phyloP scores from a whole-genome alignment of 306 rosid genomes.

The Betula pendula region DNA sequence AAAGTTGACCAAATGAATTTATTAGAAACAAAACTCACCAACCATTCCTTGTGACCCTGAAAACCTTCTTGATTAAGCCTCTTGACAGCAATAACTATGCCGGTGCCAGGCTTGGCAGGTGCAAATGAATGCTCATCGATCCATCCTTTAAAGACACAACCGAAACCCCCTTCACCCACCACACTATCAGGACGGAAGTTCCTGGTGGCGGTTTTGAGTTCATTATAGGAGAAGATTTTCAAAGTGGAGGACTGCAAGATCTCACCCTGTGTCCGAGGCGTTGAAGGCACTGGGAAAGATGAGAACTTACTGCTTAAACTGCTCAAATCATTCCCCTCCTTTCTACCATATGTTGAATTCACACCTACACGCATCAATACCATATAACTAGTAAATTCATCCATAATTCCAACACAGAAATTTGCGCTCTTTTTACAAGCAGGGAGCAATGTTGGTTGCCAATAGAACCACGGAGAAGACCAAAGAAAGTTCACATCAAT shows the following conservation, averaged over 20 bases:
- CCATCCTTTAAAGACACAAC: conserved; percentile 94
- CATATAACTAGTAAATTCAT: conserved; percentile 8
- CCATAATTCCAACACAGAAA: conserved; percentile 21
- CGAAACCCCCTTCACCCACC: conserved; percentile 98
- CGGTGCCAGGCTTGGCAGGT: conserved; percentile 84
- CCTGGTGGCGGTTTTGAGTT: conserved; percentile 80
- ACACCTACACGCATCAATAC: conserved; percentile 40
- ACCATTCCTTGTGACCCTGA: conserved; percentile 98
- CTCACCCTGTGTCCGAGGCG: conserved; percentile 92
- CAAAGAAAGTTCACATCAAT: not conserved
- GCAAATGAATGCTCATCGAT: conserved; percentile 72
- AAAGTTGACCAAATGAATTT: conserved; percentile 5
- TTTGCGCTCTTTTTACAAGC: conserved; percentile 9
- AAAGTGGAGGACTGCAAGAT: conserved; percentile 78
- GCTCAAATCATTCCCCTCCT: conserved; percentile 35
- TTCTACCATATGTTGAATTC: conserved; percentile 42
- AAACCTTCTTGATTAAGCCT: conserved; percentile 93
- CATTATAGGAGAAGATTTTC: conserved; percentile 68
- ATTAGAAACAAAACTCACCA: conserved; percentile 66
- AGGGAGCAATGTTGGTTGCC: not conserved
- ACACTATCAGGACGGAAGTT: conserved; percentile 98
- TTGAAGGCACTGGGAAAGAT: conserved; percentile 52
- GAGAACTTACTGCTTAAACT: conserved; percentile 52
- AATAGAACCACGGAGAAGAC: not conserved
- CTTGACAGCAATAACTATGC: conserved; percentile 87